phyloP scores from a whole-genome alignment of 2,329 filamentous ascomycete species.

The Neofusicoccum laricinum region DNA sequence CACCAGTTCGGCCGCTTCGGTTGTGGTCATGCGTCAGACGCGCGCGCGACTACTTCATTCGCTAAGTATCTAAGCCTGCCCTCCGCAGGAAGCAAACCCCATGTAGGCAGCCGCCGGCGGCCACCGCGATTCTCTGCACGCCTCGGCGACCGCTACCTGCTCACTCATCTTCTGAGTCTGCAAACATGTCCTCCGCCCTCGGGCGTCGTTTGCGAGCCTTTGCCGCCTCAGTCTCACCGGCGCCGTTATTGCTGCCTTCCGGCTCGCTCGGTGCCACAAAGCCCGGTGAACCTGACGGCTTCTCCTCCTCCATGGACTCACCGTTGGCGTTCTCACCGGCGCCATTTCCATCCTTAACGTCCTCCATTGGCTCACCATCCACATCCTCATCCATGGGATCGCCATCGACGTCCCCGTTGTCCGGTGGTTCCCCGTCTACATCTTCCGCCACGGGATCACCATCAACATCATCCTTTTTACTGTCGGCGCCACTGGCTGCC shows the following conservation, averaged over 20 bases:
- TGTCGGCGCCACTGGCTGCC: neutral
- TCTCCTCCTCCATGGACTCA: constrained; percentile 18
- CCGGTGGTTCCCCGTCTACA: constrained; percentile 19
- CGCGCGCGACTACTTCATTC: neutral
- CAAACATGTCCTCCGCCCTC: constrained; percentile 41
- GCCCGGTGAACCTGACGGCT: neutral
- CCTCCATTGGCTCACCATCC: constrained; percentile 20
- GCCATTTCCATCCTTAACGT: constrained; percentile 14
- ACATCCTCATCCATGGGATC: constrained; percentile 20
- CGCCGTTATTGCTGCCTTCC: constrained; percentile 18
- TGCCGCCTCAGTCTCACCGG: constrained; percentile 34
- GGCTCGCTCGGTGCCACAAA: neutral
- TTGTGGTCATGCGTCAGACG: no score
- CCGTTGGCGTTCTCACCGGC: constrained; percentile 21
- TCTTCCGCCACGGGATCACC: constrained; percentile 18
- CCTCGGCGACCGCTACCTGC: neutral
- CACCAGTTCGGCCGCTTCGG: no score
- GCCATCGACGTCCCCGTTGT: constrained; percentile 17
- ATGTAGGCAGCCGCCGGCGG: neutral
- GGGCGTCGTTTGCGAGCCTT: constrained; percentile 33
- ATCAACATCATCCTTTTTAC: constrained; percentile 15
- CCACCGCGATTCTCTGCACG: neutral
- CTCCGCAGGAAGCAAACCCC: neutral
- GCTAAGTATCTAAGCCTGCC: no score
- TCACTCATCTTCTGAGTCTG: constrained; percentile 20